These are phyloP conservation scores for Cinnamomum micranthum DNA, from an alignment of 164 flowering plant species.

Conservation along the genomic window DNA sequence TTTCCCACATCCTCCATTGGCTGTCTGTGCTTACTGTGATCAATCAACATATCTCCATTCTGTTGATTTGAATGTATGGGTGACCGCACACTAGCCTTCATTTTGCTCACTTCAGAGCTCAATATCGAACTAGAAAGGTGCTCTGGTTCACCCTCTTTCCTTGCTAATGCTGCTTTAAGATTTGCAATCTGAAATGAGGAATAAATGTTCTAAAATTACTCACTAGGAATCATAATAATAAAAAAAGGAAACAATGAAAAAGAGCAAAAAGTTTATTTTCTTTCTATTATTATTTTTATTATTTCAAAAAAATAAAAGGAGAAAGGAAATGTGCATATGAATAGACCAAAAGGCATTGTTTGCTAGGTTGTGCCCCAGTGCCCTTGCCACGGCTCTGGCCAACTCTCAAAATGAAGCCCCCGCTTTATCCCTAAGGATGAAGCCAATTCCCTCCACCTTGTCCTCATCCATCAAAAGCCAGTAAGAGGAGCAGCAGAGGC, in stretches of 20 bases:
- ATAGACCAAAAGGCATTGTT: neutral
- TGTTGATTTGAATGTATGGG: constrained; percentile 32
- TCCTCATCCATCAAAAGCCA: too few relatives aligned
- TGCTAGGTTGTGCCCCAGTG: too few relatives aligned
- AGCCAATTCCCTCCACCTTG: too few relatives aligned
- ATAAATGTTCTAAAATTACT: neutral
- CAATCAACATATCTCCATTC: constrained; percentile 22
- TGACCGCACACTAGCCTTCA: constrained; percentile 33
- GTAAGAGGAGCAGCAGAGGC: too few relatives aligned
- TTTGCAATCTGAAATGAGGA: constrained; percentile 47
- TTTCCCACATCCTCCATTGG: constrained; percentile 46
- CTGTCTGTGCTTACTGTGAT: constrained; percentile 24
- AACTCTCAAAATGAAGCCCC: too few relatives aligned
- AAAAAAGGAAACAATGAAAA: too few relatives aligned
- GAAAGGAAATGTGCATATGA: neutral
- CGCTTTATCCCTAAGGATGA: too few relatives aligned
- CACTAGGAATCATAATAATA: neutral
- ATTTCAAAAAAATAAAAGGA: neutral
- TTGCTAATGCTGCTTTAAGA: constrained; percentile 78
- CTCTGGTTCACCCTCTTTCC: constrained; percentile 48
- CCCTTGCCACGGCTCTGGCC: too few relatives aligned
- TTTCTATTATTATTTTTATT: neutral
- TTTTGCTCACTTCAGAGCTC: constrained; percentile 40
- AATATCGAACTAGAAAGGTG: constrained; percentile 23
- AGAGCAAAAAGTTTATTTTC: neutral